These are phyloP conservation scores for Poa pratensis DNA, from an alignment of 176 grass and related monocot genomes.

Conservation along the genomic window DNA sequence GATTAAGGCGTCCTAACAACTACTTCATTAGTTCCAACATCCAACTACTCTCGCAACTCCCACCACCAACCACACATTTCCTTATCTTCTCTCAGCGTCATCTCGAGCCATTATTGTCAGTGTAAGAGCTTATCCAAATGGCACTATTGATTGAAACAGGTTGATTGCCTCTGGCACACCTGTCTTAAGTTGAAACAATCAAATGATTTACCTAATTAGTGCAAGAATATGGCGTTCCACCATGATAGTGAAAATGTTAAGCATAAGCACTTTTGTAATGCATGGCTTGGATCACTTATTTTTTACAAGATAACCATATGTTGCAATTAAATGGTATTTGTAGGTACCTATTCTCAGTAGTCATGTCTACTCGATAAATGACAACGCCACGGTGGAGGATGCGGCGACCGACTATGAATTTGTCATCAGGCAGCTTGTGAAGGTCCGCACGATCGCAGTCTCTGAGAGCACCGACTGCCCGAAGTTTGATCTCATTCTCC, in stretches of 20 bases:
- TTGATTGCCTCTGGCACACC: conserved; percentile 14
- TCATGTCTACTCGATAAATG: conserved; percentile 88
- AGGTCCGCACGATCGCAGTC: conserved; percentile 68
- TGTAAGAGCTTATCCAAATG: conserved; percentile 33
- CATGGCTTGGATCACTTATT: conserved; percentile 11
- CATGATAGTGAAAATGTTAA: conserved; percentile 1
- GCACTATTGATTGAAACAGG: conserved; percentile 32
- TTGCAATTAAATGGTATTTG: background rate
- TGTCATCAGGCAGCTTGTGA: conserved; percentile 84
- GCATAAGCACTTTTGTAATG: background rate
- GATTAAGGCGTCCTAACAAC: conserved; percentile 49
- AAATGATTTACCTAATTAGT: conserved; percentile 19
- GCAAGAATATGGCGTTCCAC: background rate
- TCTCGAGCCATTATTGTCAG: background rate
- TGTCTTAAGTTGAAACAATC: conserved; percentile 23
- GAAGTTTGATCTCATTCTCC: conserved; percentile 83
- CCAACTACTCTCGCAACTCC: conserved; percentile 40
- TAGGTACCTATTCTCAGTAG: conserved; percentile 71
- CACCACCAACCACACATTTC: conserved; percentile 32
- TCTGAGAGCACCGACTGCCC: conserved; percentile 80
- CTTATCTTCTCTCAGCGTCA: conserved; percentile 32
- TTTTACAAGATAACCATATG: conserved; percentile 9
- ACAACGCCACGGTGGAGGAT: conserved; percentile 69
- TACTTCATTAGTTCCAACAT: conserved; percentile 39
- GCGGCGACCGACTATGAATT: conserved; percentile 83